Conservation (phyloP, 2,329 filamentous ascomycete genomes). For the Pseudogymnoascus sp. region DNA sequence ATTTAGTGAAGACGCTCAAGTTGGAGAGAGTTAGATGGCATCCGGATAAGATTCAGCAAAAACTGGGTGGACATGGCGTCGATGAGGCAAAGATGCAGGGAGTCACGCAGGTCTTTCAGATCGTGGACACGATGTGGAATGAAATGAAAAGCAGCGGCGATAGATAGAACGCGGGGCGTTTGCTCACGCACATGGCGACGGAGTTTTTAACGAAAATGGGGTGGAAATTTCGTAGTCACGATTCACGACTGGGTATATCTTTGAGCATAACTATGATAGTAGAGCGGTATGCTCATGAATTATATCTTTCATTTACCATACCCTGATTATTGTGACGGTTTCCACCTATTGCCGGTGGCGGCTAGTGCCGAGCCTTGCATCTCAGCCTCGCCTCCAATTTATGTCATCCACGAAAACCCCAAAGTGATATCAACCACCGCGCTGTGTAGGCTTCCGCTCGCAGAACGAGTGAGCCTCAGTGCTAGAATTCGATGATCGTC, state of each 20-base stretch:
- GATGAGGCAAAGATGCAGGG: constrained; percentile 66
- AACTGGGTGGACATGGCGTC: constrained; percentile 64
- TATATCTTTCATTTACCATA: not conserved
- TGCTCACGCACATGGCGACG: not conserved
- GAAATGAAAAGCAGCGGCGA: constrained; percentile 34
- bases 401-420: not conserved
- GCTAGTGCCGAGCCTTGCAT: not conserved
- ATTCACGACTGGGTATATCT: not conserved
- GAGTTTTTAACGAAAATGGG: not conserved
- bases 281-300: not conserved
- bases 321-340: not conserved
- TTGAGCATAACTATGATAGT: constrained; percentile 2
- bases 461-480: not conserved
- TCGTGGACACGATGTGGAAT: constrained; percentile 75
- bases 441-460: not conserved
- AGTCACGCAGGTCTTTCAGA: constrained; percentile 87
- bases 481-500: constrained; percentile 21
- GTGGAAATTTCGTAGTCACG: not conserved
- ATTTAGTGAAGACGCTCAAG: constrained; percentile 56
- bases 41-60: constrained; percentile 94
- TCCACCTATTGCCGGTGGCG: not conserved
- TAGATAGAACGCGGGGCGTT: not conserved
- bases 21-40: constrained; percentile 90
- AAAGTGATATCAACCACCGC: not conserved
- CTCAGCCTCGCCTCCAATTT: not conserved